phyloP scores from a whole-genome alignment of 139 green algal genomes.

The Dunaliella primolecta region DNA sequence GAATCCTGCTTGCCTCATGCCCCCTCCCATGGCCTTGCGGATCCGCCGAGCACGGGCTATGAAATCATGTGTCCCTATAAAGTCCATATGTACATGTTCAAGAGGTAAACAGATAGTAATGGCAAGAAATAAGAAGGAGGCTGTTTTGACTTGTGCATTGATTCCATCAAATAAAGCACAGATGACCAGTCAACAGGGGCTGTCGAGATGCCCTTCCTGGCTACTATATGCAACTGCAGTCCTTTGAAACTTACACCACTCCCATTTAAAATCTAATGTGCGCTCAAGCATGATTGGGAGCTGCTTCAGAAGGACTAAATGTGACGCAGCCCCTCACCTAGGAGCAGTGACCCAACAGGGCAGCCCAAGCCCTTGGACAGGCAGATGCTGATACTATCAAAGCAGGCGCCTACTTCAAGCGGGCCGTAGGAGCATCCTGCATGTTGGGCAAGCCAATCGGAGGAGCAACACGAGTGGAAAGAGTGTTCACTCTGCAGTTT shows the following conservation, averaged over 20 bases:
- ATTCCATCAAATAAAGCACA: too few relatives aligned
- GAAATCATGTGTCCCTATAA: constrained; percentile 14
- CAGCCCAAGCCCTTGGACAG: constrained; percentile 66
- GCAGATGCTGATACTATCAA: constrained; percentile 66
- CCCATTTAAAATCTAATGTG: too few relatives aligned
- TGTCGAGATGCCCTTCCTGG: too few relatives aligned
- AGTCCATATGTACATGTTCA: background rate
- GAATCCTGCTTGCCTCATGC: constrained; percentile 68
- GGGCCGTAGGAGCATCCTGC: constrained; percentile 12
- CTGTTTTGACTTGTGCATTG: too few relatives aligned
- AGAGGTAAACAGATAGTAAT: constrained; percentile 14
- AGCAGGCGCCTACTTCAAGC: constrained; percentile 27
- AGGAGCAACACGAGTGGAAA: background rate
- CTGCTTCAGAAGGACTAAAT: background rate
- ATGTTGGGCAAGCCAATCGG: background rate
- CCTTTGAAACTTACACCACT: too few relatives aligned
- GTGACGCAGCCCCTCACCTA: constrained; percentile 24
- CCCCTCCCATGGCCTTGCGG: constrained; percentile 71
- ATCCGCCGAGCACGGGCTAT: constrained; percentile 27
- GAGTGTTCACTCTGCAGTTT: constrained; percentile 2
- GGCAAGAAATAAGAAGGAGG: constrained; percentile 56
- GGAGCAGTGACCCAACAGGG: constrained; percentile 61
- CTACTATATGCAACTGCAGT: too few relatives aligned
- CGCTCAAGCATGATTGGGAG: background rate
- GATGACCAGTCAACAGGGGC: too few relatives aligned